Evolutionary conservation across 352 stramenopile genomes (phyloP).

Genomic region (Phytophthora fragariae): DNA sequence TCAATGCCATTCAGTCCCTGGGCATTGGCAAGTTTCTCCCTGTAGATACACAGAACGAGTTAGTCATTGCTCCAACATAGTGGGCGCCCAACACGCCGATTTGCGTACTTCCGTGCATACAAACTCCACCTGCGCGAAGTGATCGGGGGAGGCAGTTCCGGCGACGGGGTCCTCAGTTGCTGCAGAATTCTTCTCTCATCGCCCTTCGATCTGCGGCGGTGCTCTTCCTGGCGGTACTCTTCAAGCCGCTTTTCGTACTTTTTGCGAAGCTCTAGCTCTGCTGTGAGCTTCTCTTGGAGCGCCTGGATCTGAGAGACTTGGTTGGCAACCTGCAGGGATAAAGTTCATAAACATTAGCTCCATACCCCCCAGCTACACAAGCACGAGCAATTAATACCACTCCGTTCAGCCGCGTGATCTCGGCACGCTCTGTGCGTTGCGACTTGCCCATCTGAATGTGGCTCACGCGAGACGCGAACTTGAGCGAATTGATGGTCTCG

Average conservation of each 20-base stretch:
- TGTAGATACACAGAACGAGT: conserved; percentile 16
- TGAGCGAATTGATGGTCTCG: conserved; percentile 82
- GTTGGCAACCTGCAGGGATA: conserved; percentile 51
- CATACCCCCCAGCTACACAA: neutral
- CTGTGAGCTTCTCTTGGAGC: conserved; percentile 72
- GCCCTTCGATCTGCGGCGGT: conserved; percentile 54
- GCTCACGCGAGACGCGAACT: conserved; percentile 75
- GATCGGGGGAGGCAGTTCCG: conserved; percentile 50
- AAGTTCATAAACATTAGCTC: conserved; percentile 1
- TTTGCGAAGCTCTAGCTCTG: conserved; percentile 68
- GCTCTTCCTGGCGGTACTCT: conserved; percentile 76
- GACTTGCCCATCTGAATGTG: conserved; percentile 49
- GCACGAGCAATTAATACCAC: conserved; percentile 45
- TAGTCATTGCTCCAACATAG: conserved; percentile 3
- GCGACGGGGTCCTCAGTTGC: conserved; percentile 48
- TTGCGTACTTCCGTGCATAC: conserved; percentile 67
- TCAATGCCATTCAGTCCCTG: conserved; percentile 67
- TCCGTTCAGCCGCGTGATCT: conserved; percentile 67
- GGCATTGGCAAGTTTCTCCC: conserved; percentile 48
- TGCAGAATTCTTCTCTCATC: conserved; percentile 57
- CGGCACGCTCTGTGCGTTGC: conserved; percentile 60
- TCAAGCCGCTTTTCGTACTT: conserved; percentile 83
- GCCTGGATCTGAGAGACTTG: conserved; percentile 71
- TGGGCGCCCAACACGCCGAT: conserved; percentile 10
- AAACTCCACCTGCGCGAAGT: conserved; percentile 71